Conservation (phyloP, 1,139 yeast genomes). For the Hemisphaericaspora xylanilytica region DNA sequence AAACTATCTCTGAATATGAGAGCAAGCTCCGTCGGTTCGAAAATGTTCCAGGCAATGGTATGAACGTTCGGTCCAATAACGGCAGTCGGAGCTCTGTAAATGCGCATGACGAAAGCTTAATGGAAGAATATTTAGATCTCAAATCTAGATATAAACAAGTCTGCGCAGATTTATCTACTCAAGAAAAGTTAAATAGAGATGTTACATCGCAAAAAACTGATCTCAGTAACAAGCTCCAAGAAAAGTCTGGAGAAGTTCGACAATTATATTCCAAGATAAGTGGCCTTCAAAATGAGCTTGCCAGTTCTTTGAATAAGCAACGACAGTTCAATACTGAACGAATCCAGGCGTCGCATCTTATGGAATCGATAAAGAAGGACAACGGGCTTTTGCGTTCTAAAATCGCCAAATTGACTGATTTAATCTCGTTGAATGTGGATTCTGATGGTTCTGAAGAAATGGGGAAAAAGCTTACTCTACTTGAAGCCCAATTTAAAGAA, state of each 20-base stretch:
- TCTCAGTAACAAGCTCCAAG: conserved; percentile 28
- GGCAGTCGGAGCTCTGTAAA: conserved; percentile 2
- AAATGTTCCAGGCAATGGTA: conserved; percentile 4
- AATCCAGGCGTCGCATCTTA: conserved; percentile 39
- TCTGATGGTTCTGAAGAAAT: conserved; percentile 17
- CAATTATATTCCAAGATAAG: conserved; percentile 17
- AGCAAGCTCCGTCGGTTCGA: conserved; percentile 32
- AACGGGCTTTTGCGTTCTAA: conserved; percentile 21
- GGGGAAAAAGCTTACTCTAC: conserved; percentile 19
- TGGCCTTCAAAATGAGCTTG: conserved; percentile 31
- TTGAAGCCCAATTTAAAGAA: conserved; percentile 40
- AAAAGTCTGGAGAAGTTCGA: conserved; percentile 25
- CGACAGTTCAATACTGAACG: conserved; percentile 50
- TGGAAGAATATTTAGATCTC: conserved; percentile 10
- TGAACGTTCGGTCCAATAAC: background rate
- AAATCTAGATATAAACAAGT: conserved; percentile 7
- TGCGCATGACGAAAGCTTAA: conserved; percentile 6
- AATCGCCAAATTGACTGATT: conserved; percentile 8
- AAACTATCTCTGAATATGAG: conserved; percentile 33
- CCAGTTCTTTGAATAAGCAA: conserved; percentile 47
- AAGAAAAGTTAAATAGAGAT: conserved; percentile 24
- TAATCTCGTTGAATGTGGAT: conserved; percentile 18
- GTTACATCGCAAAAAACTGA: conserved; percentile 25
- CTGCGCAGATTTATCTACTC: conserved; percentile 11
- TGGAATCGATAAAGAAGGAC: conserved; percentile 42